Evolutionary conservation across 176 grass and related monocot genomes (phyloP).

Genomic region (Rhipidocladum racemiflorum): DNA sequence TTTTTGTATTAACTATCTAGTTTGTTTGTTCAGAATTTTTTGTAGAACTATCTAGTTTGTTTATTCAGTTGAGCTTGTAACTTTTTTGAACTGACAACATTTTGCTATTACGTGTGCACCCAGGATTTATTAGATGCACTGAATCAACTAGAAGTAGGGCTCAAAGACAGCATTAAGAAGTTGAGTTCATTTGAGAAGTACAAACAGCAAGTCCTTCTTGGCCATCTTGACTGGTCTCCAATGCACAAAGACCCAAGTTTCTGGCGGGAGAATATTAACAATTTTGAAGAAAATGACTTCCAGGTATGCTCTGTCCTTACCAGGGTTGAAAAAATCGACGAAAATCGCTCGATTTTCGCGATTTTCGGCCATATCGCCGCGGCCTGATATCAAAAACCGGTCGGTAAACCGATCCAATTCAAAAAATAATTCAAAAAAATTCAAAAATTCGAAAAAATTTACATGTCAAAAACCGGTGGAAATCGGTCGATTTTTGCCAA

Average conservation of each 20-base stretch:
- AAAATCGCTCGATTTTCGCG: too few species aligned
- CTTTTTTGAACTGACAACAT: conserved; percentile 13
- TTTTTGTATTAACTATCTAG: not conserved
- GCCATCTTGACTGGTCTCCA: conserved; percentile 95
- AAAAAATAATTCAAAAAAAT: too few species aligned
- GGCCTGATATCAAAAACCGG: too few species aligned
- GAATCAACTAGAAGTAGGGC: conserved; percentile 81
- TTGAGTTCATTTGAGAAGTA: conserved; percentile 97
- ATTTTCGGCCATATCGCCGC: too few species aligned
- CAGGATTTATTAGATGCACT: conserved; percentile 94
- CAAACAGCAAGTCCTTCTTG: conserved; percentile 94
- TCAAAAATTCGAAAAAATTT: too few species aligned
- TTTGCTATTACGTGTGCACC: conserved; percentile 20
- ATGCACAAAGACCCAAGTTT: conserved; percentile 96
- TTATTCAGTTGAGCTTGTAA: not conserved
- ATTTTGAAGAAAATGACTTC: conserved; percentile 99
- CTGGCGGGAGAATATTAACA: conserved; percentile 93
- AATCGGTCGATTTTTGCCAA: too few species aligned
- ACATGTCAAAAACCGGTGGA: too few species aligned
- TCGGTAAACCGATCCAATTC: too few species aligned
- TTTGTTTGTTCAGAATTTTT: not conserved
- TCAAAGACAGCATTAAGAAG: conserved; percentile 80
- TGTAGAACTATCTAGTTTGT: conserved; percentile 2
- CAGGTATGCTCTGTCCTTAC: conserved; percentile 55
- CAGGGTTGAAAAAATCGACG: too few species aligned